phyloP scores from a whole-genome alignment of 129 eudicot genomes.

The Cynara cardunculus region DNA sequence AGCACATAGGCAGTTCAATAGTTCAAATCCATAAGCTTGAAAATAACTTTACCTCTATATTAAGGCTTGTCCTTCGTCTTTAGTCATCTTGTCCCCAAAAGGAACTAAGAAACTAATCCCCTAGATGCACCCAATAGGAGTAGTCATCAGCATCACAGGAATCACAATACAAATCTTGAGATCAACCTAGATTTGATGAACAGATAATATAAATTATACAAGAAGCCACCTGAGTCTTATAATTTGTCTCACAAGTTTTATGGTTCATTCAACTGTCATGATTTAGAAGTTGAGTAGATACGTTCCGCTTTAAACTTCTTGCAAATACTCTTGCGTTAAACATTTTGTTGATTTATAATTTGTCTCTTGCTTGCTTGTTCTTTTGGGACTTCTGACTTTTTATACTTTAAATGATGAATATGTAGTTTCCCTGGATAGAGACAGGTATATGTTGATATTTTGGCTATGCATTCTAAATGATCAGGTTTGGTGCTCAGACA shows the following conservation, averaged over 20 bases:
- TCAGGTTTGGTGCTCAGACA: too few species aligned
- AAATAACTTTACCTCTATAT: not conserved
- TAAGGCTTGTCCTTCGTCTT: not conserved
- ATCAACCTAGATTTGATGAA: not conserved
- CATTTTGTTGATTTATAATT: not conserved
- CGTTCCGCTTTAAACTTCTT: not conserved
- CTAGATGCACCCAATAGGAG: not conserved
- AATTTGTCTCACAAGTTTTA: not conserved
- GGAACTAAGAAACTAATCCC: not conserved
- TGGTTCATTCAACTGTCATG: not conserved
- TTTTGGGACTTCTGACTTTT: not conserved
- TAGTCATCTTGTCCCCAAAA: not conserved
- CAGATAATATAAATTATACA: not conserved
- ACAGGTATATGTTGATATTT: too few species aligned
- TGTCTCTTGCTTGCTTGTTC: not conserved
- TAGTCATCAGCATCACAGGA: not conserved
- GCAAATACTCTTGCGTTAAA: not conserved
- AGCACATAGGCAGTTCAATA: not conserved
- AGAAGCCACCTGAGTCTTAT: not conserved
- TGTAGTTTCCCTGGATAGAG: too few species aligned
- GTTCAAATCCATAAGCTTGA: not conserved
- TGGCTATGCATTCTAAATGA: too few species aligned
- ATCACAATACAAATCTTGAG: not conserved
- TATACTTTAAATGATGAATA: too few species aligned
- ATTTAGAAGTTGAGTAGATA: not conserved